A percentile compares a stretch with the other conserved stretches of the same genome.
Conservation (phyloP, 352 stramenopile species). For the Phytophthora vignae region DNA sequence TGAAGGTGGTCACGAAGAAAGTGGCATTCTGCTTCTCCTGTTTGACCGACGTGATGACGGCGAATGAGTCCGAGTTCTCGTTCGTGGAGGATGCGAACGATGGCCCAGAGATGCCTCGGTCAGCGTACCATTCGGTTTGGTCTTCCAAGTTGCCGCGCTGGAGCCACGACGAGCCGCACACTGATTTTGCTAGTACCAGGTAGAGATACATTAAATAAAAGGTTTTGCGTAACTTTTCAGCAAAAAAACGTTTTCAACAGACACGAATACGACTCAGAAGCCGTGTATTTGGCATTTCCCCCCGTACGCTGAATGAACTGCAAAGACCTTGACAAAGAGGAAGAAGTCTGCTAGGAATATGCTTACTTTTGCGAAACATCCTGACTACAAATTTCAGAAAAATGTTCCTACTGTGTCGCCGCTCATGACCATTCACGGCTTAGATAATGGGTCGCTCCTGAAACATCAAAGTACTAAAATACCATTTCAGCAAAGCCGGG, state of each 20-base stretch:
- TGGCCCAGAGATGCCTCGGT: not conserved
- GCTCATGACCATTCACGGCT: not conserved
- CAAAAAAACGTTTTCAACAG: too few species aligned
- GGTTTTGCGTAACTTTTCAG: too few species aligned
- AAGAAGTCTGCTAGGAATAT: too few species aligned
- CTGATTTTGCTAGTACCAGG: constrained; percentile 30
- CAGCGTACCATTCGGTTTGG: constrained; percentile 20
- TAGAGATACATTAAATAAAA: constrained; percentile 3
- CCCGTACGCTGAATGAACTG: too few species aligned
- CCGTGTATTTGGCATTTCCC: too few species aligned
- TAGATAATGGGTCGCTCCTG: too few species aligned
- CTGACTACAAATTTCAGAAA: too few species aligned
- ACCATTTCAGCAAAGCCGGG: too few species aligned
- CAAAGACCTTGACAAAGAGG: too few species aligned
- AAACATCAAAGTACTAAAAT: too few species aligned
- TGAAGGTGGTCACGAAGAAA: constrained; percentile 30
- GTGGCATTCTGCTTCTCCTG: constrained; percentile 49
- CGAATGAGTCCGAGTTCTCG: constrained; percentile 19
- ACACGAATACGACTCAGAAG: too few species aligned
- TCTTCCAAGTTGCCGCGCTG: constrained; percentile 15
- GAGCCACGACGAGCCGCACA: constrained; percentile 6
- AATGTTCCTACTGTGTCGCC: not conserved
- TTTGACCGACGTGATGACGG: constrained; percentile 20
- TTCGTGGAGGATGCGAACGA: constrained; percentile 19
- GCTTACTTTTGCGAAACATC: too few species aligned